Evolutionary conservation across 176 grass and related monocot species (phyloP).

Genomic region (Avena eriantha): DNA sequence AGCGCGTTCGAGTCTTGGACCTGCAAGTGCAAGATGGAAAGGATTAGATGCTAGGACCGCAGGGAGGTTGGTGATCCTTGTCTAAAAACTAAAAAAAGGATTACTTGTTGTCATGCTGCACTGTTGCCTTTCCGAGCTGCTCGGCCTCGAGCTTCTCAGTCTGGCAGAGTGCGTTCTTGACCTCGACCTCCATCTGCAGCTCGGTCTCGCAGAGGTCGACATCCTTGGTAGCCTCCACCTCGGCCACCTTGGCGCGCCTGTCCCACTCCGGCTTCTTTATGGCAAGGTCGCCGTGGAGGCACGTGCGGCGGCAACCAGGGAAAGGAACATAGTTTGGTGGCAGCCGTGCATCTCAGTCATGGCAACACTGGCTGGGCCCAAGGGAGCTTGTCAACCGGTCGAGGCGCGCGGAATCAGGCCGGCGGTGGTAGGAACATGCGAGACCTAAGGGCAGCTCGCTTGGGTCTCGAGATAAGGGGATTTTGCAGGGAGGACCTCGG

Average conservation of each 20-base stretch:
- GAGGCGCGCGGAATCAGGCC: no score
- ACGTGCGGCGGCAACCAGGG: no score
- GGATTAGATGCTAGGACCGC: background rate
- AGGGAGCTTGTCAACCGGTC: no score
- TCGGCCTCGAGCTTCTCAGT: background rate
- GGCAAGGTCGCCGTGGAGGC: background rate
- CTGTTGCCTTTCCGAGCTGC: slow-evolving; percentile 45
- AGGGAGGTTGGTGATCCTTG: no score
- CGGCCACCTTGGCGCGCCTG: slow-evolving; percentile 18
- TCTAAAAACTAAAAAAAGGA: background rate
- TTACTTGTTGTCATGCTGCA: background rate
- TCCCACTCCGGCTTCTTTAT: slow-evolving; percentile 8
- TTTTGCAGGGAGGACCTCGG: no score
- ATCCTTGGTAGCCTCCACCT: slow-evolving; percentile 14
- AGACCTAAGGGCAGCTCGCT: no score
- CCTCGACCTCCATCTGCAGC: slow-evolving; percentile 21
- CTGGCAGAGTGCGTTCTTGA: background rate
- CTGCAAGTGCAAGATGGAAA: background rate
- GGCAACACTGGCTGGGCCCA: no score
- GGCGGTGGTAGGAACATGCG: no score
- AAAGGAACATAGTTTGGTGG: no score
- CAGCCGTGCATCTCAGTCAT: no score
- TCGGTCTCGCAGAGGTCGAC: background rate
- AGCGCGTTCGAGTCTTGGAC: background rate
- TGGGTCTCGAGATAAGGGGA: no score